Evolutionary conservation across 2,329 filamentous ascomycete species (phyloP).

Genomic region (Colletotrichum spaethianum): DNA sequence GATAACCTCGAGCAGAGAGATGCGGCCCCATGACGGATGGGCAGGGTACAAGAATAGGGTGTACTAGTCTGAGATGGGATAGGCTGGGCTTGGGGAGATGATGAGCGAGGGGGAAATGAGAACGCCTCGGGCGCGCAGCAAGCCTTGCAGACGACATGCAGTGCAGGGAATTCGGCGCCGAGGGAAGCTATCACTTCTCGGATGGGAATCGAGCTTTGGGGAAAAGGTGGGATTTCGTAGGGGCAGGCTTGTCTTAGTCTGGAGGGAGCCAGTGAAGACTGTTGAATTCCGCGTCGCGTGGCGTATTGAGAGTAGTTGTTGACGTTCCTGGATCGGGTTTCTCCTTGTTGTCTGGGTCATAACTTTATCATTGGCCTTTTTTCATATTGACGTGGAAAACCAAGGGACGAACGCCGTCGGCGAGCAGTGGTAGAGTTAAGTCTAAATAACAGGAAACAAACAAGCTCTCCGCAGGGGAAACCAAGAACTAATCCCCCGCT

Average conservation of each 20-base stretch:
- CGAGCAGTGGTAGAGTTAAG: neutral
- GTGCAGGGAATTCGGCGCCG: neutral
- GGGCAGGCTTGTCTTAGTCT: neutral
- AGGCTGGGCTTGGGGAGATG: slow-evolving; percentile 14
- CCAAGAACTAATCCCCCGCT: neutral
- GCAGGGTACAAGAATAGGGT: neutral
- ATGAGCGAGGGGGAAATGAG: slow-evolving; percentile 34
- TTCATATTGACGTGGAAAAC: neutral
- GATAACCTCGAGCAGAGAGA: neutral
- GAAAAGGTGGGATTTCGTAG: neutral
- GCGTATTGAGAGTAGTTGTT: neutral
- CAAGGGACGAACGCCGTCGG: no score
- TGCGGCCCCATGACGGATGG: neutral
- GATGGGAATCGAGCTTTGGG: neutral
- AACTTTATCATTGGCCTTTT: neutral
- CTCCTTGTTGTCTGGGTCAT: neutral
- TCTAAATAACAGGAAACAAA: neutral
- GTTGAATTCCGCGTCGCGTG: neutral
- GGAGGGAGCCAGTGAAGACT: neutral
- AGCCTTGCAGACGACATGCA: neutral
- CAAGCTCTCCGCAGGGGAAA: neutral
- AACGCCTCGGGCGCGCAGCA: slow-evolving; percentile 21
- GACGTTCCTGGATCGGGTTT: neutral
- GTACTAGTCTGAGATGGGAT: slow-evolving; percentile 20
- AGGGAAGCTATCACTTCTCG: no score